Evolutionary conservation across 2,329 filamentous ascomycete genomes (phyloP).

Genomic region (Cladophialophora psammophila): DNA sequence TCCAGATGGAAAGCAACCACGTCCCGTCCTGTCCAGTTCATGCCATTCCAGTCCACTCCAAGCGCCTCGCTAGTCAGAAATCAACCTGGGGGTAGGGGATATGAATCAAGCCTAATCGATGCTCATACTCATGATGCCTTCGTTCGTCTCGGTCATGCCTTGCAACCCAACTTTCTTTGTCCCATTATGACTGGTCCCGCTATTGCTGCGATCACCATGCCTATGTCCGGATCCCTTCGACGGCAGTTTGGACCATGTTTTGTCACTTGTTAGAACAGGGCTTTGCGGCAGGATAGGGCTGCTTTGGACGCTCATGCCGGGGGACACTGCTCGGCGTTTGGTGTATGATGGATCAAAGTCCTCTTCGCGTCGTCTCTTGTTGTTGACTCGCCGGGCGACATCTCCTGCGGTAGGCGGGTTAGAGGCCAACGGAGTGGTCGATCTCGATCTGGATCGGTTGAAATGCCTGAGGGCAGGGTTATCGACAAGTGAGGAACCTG

Average conservation of each 20-base stretch:
- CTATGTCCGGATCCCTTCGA: conserved; percentile 66
- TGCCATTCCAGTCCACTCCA: conserved; percentile 10
- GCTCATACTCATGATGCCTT: conserved; percentile 95
- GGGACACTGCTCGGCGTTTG: conserved; percentile 89
- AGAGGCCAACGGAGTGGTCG: conserved; percentile 51
- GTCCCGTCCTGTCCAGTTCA: not conserved
- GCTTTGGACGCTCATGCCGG: conserved; percentile 88
- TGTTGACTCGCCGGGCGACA: conserved; percentile 77
- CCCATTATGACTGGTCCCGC: conserved; percentile 52
- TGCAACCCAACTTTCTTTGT: conserved; percentile 75
- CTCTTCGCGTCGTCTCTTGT: conserved; percentile 86
- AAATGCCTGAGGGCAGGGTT: conserved; percentile 41
- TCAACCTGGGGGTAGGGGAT: not conserved
- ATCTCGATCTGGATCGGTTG: conserved; percentile 47
- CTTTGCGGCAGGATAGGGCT: conserved; percentile 84
- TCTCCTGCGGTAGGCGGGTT: conserved; percentile 68
- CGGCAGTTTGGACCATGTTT: conserved; percentile 72
- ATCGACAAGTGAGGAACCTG: conserved; percentile 44
- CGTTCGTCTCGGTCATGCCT: conserved; percentile 94
- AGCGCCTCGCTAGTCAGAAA: conserved; percentile 21
- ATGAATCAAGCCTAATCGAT: conserved; percentile 70
- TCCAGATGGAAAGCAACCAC: conserved; percentile 6
- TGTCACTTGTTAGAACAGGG: conserved; percentile 72
- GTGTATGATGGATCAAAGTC: conserved; percentile 85
- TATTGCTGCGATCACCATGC: conserved; percentile 57